Base-by-base conservation (phyloP, 2,329 filamentous ascomycete genomes). In the Colletotrichum euphorbiae region DNA sequence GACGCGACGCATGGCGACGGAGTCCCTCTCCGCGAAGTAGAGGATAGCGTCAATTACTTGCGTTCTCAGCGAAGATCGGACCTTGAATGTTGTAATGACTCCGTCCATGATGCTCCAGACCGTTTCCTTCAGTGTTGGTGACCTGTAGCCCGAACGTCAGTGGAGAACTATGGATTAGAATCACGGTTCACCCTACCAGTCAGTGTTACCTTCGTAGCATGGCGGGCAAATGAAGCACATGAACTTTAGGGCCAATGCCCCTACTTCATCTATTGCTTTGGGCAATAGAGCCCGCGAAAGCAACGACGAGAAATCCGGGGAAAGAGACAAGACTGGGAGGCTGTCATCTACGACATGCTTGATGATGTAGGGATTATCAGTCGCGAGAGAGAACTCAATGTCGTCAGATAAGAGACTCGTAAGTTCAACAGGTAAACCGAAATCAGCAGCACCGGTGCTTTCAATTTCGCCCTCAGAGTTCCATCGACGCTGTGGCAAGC, bases 1-100 rank as follows among this genome's bases (percentile, higher is more conserved):
- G 0, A 63, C 61, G 0, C 61, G 66, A 0, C 77, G 76, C 0
- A 75, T 73, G 0, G 70, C 24, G 19, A 76, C 72, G 0, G 72
- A 73, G 42, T 78, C 77, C 17, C 77, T 70, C 46, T 79, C 77
- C 7, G 69, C 71, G 15, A 78, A 78, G 31, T 72, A 79, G 4
- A 79, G 70, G 0, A 77, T 66, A 0, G 73, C 72, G 40, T 78
- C 77, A 0, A 78, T 70, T 1, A 72, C 70, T 1, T 73, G 70
- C 0, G 70, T 42, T 38, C 71, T 70, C 0, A 75, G 60, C 0
- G 72, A 66, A 1, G 59, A 7, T 0, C 71, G 59, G 0, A 78
- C 50, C 24, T 71, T 69, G 17, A 70, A 71, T 2, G 62, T 64
- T 4, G 62, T 62, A 0, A 19, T 65, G 3, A 68, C 48, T 2